Conservation (phyloP, 225 moss, liverwort and hornwort species). For the Neckera pumila region DNA sequence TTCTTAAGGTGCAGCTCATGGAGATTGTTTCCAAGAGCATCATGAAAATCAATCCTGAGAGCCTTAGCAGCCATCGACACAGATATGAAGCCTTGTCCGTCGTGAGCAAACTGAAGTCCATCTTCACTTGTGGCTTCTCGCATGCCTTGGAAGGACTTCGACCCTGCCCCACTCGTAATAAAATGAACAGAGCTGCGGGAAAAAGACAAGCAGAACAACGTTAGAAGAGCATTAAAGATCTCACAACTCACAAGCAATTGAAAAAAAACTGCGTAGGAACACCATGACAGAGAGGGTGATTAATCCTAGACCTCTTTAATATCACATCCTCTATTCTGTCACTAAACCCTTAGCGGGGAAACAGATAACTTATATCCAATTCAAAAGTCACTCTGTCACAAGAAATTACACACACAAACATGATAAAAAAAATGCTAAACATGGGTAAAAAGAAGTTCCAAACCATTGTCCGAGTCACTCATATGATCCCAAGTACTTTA, state of each 20-base stretch:
- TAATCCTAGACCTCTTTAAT: neutral
- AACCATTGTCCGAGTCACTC: neutral
- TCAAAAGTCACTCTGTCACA: neutral
- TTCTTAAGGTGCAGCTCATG: conserved; percentile 20
- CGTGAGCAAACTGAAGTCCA: conserved; percentile 52
- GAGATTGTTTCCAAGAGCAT: conserved; percentile 49
- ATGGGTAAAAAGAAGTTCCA: neutral
- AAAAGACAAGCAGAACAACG: neutral
- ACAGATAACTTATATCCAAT: neutral
- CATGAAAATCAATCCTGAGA: conserved; percentile 42
- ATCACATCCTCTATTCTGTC: neutral
- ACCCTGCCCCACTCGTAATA: conserved; percentile 66
- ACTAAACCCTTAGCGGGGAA: neutral
- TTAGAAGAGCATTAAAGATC: neutral
- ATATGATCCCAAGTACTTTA: neutral
- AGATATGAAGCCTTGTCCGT: conserved; percentile 73
- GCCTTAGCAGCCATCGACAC: conserved; percentile 35
- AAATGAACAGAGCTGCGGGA: conserved; percentile 42
- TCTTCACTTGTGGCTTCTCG: conserved; percentile 8
- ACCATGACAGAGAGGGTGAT: neutral
- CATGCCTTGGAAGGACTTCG: conserved; percentile 62
- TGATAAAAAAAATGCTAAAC: neutral
- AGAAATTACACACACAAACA: neutral
- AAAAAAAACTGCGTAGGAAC: neutral
- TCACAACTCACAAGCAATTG: neutral